Evolutionary conservation across 2,329 filamentous ascomycete genomes (phyloP).

Genomic region (Colletotrichum somersetense): DNA sequence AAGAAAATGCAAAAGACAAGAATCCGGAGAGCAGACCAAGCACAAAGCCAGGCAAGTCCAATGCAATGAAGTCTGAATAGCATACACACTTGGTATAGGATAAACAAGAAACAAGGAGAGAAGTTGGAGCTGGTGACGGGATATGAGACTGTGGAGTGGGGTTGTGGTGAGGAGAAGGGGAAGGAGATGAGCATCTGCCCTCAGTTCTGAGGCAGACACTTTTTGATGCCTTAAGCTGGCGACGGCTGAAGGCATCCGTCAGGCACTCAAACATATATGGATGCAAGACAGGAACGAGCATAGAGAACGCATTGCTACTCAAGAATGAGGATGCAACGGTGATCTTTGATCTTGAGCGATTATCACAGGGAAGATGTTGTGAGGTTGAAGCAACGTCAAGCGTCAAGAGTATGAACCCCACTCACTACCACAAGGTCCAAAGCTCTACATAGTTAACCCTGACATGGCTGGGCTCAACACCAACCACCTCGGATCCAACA

Average conservation of each 20-base stretch:
- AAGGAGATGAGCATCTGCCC: constrained; percentile 13
- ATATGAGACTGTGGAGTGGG: constrained; percentile 17
- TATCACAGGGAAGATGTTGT: constrained; percentile 1
- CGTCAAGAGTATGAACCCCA: not conserved
- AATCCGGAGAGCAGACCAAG: not conserved
- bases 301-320: not conserved
- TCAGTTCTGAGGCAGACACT: constrained; percentile 35
- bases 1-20: not conserved
- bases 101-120: not conserved
- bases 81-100: not conserved
- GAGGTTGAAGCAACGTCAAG: constrained; percentile 5
- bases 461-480: not conserved
- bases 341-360: not conserved
- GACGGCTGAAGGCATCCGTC: constrained; percentile 4
- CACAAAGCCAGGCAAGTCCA: not conserved
- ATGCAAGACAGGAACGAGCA: not conserved
- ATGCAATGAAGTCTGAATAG: no score
- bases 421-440: constrained; percentile 5
- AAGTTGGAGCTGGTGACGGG: not conserved
- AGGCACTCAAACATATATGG: constrained; percentile 1
- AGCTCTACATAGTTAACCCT: not conserved
- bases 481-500: not conserved
- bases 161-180: constrained; percentile 13
- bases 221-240: constrained; percentile 30
- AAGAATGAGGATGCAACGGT: not conserved